phyloP scores from a whole-genome alignment of 768 basidiomycete species.

The Pluteus cervinus region DNA sequence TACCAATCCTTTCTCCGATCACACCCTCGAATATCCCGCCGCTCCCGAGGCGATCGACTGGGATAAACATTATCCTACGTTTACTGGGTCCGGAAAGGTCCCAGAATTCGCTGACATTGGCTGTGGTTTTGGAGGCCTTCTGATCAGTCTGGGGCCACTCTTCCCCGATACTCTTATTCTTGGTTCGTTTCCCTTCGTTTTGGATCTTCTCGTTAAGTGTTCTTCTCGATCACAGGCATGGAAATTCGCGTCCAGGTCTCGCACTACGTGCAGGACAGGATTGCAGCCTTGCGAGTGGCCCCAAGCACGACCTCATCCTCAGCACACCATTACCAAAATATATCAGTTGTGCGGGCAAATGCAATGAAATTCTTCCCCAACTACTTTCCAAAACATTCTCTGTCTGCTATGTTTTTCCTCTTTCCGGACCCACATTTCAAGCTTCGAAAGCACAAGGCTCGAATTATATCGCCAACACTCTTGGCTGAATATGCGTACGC shows the following conservation, averaged over 20 bases:
- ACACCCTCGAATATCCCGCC: slow-evolving; percentile 81
- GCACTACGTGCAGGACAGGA: slow-evolving; percentile 92
- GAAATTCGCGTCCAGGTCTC: slow-evolving; percentile 97
- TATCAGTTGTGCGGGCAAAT: slow-evolving; percentile 92
- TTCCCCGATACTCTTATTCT: slow-evolving; percentile 93
- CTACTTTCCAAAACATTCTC: slow-evolving; percentile 86
- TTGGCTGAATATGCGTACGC: slow-evolving; percentile 97
- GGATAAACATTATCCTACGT: slow-evolving; percentile 76
- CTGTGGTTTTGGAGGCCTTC: slow-evolving; percentile 94
- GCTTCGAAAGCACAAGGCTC: slow-evolving; percentile 94
- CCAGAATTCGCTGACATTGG: slow-evolving; percentile 98
- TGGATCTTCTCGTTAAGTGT: slow-evolving; percentile 3
- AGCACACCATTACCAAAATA: slow-evolving; percentile 68
- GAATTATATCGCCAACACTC: slow-evolving; percentile 96
- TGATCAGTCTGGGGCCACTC: slow-evolving; percentile 82
- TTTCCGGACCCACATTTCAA: slow-evolving; percentile 99
- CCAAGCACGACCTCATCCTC: slow-evolving; percentile 23
- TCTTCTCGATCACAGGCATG: slow-evolving; percentile 54
- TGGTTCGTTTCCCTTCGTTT: slow-evolving; percentile 47
- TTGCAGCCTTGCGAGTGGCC: slow-evolving; percentile 81
- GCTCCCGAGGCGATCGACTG: slow-evolving; percentile 78
- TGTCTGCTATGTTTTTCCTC: slow-evolving; percentile 93
- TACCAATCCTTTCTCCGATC: slow-evolving; percentile 84
- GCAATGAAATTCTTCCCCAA: slow-evolving; percentile 99
- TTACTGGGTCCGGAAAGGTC: slow-evolving; percentile 45